A percentile compares a stretch with the other conserved stretches of the same genome.
phyloP scores from a whole-genome alignment of 768 basidiomycete genomes.

The Sporobolomyces phaffii region DNA sequence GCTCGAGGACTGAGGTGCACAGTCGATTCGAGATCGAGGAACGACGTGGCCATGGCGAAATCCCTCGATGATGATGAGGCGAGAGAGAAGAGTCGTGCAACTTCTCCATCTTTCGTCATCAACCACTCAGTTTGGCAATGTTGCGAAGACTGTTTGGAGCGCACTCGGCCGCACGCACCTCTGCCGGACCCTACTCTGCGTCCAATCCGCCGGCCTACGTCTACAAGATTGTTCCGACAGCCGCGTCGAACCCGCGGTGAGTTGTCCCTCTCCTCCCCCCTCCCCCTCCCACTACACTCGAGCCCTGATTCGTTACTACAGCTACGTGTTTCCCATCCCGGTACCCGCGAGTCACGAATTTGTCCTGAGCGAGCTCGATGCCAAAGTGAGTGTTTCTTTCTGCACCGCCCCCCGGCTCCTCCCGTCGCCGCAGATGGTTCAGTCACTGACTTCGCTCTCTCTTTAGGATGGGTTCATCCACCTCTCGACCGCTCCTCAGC shows the following conservation, averaged over 20 bases:
- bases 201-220: constrained; percentile 34
- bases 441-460: neutral
- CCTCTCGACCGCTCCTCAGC: constrained; percentile 42
- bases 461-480: constrained; percentile 46
- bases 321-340: constrained; percentile 41
- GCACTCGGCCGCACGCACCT: neutral
- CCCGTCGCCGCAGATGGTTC: neutral
- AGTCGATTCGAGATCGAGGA: neutral
- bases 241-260: constrained; percentile 30
- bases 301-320: neutral
- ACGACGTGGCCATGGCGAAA: neutral
- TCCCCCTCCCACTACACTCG: too few species aligned
- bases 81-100: neutral
- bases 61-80: neutral
- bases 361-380: constrained; percentile 43
- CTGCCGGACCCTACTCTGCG: neutral
- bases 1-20: neutral
- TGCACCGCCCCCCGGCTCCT: too few species aligned
- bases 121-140: neutral
- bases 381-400: constrained; percentile 24
- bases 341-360: constrained; percentile 44
- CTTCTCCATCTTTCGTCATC: neutral
- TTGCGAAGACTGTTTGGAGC: constrained; percentile 2
- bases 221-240: constrained; percentile 46
- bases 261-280: neutral